phyloP scores from a whole-genome alignment of 2,329 filamentous ascomycete species.

The Shiraia bambusicola region DNA sequence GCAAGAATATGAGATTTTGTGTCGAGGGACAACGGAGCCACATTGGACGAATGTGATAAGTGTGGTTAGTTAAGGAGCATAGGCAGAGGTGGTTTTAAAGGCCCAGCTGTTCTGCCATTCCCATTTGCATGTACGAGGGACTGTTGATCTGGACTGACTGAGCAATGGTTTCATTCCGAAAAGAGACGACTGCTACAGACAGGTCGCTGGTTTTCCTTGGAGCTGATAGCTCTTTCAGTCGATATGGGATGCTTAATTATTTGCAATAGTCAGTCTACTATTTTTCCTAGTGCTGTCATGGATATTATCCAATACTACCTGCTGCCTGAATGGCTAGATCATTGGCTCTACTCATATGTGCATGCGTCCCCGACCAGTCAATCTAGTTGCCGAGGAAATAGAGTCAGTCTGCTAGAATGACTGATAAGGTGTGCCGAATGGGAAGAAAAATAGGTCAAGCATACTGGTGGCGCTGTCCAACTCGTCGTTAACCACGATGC shows the following conservation, averaged over 20 bases:
- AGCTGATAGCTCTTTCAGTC: no score
- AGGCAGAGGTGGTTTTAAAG: conserved; percentile 50
- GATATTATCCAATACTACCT: conserved; percentile 12
- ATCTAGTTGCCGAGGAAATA: not conserved
- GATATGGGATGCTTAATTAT: conserved; percentile 1
- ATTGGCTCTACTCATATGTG: conserved; percentile 12
- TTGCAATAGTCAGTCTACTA: conserved; percentile 19
- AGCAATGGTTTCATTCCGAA: no score
- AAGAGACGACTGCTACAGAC: no score
- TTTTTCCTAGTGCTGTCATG: conserved; percentile 11
- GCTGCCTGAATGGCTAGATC: conserved; percentile 17
- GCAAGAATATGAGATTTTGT: conserved; percentile 56
- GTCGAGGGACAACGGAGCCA: conserved; percentile 52
- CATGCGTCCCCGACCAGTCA: conserved; percentile 12
- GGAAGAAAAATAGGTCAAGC: not conserved
- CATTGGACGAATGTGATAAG: conserved; percentile 52
- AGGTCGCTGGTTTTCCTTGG: no score
- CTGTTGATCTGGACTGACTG: conserved; percentile 4
- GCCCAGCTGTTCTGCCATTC: conserved; percentile 48
- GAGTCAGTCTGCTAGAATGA: no score
- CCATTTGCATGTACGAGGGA: conserved; percentile 28
- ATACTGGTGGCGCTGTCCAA: conserved; percentile 8
- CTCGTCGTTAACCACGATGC: conserved; percentile 1
- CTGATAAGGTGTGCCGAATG: not conserved
- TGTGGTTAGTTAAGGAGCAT: conserved; percentile 55